These are phyloP conservation scores for Plasmodium chabaudi DNA, from an alignment of 169 alveolate species.

Conservation along the genomic window DNA sequence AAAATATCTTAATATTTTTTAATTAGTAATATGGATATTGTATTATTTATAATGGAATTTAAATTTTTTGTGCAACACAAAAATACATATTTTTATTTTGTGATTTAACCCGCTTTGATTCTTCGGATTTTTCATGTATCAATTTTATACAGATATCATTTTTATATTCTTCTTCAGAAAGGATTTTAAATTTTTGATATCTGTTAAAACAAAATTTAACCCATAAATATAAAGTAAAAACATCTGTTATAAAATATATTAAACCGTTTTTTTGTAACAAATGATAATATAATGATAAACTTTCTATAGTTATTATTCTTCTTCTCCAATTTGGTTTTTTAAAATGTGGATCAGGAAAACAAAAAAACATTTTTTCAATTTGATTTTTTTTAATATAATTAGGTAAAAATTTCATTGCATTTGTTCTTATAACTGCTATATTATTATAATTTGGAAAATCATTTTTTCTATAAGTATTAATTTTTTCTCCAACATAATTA, in stretches of 20 bases:
- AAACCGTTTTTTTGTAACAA: conserved; percentile 78
- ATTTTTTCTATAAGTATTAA: conserved; percentile 82
- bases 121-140: conserved; percentile 79
- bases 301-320: conserved; percentile 86
- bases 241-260: conserved; percentile 88
- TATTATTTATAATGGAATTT: no score
- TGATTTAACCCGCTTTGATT: conserved; percentile 77
- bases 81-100: conserved; percentile 76
- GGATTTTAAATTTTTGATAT: conserved; percentile 79
- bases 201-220: conserved; percentile 77
- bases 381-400: conserved; percentile 87
- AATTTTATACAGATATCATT: conserved; percentile 77
- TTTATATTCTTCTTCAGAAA: conserved; percentile 56
- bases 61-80: conserved; percentile 67
- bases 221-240: conserved; percentile 88
- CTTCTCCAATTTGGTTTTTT: conserved; percentile 91
- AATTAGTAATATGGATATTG: not conserved
- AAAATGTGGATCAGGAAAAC: conserved; percentile 95
- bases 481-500: conserved; percentile 90
- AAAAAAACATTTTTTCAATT: conserved; percentile 89
- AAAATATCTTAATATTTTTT: no score
- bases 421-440: conserved; percentile 88
- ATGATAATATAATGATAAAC: conserved; percentile 84
- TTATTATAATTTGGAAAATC: conserved; percentile 78
- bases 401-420: conserved; percentile 91